Evolutionary conservation across 257 asterid species (phyloP).

Genomic region (Handroanthus guayacan): DNA sequence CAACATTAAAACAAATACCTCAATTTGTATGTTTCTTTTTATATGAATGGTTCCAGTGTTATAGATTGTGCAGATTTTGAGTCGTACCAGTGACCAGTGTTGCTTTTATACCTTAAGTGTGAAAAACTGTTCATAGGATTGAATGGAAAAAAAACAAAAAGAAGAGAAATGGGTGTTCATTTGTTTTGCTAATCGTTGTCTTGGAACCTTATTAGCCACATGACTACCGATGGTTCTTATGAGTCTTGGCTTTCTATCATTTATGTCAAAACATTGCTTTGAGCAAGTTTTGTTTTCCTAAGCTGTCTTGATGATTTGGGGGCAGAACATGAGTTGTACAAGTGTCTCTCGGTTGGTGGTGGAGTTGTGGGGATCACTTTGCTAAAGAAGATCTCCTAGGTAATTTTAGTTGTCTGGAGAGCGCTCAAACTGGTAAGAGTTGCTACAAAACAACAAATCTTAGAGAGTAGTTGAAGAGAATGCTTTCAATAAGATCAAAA

Average conservation of each 20-base stretch:
- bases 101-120: conserved; percentile 28
- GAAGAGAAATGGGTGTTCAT: conserved; percentile 15
- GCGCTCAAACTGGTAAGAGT: conserved; percentile 15
- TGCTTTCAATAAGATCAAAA: conserved; percentile 5
- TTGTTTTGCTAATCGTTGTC: conserved; percentile 13
- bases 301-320: neutral
- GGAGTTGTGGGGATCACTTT: conserved; percentile 9
- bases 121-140: conserved; percentile 23
- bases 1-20: neutral
- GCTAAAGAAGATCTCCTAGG: conserved; percentile 22
- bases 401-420: conserved; percentile 14
- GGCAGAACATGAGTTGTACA: neutral
- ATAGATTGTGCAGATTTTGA: neutral
- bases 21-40: neutral
- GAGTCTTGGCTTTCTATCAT: conserved; percentile 27
- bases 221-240: conserved; percentile 27
- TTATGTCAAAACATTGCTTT: conserved; percentile 12
- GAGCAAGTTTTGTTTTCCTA: conserved; percentile 6
- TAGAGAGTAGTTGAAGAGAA: conserved; percentile 1
- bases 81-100: neutral
- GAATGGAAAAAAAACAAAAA: conserved; percentile 24
- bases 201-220: conserved; percentile 31
- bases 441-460: conserved; percentile 19
- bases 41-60: neutral
- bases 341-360: neutral